A percentile compares a stretch with the other conserved stretches of the same genome.
phyloP scores from a whole-genome alignment of 2,329 filamentous ascomycete genomes.

The Colletotrichum graminicola region DNA sequence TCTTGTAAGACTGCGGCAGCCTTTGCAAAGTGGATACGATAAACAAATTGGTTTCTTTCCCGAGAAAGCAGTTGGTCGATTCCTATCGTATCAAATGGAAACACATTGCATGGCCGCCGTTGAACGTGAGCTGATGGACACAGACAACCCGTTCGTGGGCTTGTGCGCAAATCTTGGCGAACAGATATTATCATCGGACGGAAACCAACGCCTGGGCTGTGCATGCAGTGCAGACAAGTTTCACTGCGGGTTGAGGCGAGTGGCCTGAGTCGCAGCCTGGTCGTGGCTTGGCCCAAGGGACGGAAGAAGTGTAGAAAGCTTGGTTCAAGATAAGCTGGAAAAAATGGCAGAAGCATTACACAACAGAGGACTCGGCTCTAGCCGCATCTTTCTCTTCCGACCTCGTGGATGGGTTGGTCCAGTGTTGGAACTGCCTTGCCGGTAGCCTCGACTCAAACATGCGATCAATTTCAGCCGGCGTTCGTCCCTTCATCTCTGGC shows the following conservation, averaged over 20 bases:
- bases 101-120: neutral
- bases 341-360: conserved; percentile 11
- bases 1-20: too few species aligned
- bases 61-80: neutral
- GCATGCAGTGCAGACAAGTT: conserved; percentile 23
- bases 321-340: neutral
- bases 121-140: conserved; percentile 2
- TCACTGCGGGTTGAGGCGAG: conserved; percentile 16
- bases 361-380: conserved; percentile 15
- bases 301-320: neutral
- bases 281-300: conserved; percentile 3
- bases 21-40: neutral
- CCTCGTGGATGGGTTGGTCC: conserved; percentile 27
- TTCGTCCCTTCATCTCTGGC: conserved; percentile 66
- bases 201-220: conserved; percentile 3
- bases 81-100: neutral
- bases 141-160: conserved; percentile 24
- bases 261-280: conserved; percentile 25
- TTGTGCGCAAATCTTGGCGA: conserved; percentile 27
- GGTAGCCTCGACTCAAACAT: conserved; percentile 50
- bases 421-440: conserved; percentile 47
- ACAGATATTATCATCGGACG: conserved; percentile 21
- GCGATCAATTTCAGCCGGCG: conserved; percentile 61
- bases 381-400: conserved; percentile 13
- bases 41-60: neutral